Evolutionary conservation across 108 stramenopile species (phyloP).

Genomic region (Pseudonitzschia delicatissima): DNA sequence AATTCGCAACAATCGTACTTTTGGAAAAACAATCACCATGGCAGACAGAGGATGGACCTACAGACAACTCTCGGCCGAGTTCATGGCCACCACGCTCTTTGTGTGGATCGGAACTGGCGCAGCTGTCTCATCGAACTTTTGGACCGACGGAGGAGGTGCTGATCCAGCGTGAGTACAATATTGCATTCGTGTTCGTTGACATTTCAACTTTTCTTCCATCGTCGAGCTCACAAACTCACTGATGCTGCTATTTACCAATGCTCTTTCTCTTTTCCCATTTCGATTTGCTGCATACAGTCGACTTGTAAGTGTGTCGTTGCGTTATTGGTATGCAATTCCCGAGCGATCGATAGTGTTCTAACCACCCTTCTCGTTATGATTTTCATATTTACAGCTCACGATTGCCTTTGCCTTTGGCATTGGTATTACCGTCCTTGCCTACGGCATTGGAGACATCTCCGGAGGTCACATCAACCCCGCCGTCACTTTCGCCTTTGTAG

Average conservation of each 20-base stretch:
- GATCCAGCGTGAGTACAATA: constrained; percentile 7
- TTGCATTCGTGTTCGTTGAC: no score
- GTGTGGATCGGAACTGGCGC: constrained; percentile 28
- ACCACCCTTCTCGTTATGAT: no score
- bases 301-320: no score
- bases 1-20: no score
- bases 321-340: no score
- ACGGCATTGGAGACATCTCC: constrained; percentile 22
- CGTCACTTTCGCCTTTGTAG: not conserved
- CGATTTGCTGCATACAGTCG: no score
- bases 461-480: constrained; percentile 33
- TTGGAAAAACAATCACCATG: no score
- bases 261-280: no score
- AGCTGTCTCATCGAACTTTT: constrained; percentile 12
- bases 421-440: constrained; percentile 18
- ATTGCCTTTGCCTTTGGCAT: constrained; percentile 36
- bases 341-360: no score
- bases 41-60: not conserved
- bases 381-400: not conserved
- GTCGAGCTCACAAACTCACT: no score
- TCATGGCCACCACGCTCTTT: constrained; percentile 27
- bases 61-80: constrained; percentile 21
- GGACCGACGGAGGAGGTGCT: not conserved
- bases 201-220: no score
- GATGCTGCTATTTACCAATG: no score